phyloP scores from a whole-genome alignment of 1,284 basidiomycete species.

The Leccinum angustisporum region DNA sequence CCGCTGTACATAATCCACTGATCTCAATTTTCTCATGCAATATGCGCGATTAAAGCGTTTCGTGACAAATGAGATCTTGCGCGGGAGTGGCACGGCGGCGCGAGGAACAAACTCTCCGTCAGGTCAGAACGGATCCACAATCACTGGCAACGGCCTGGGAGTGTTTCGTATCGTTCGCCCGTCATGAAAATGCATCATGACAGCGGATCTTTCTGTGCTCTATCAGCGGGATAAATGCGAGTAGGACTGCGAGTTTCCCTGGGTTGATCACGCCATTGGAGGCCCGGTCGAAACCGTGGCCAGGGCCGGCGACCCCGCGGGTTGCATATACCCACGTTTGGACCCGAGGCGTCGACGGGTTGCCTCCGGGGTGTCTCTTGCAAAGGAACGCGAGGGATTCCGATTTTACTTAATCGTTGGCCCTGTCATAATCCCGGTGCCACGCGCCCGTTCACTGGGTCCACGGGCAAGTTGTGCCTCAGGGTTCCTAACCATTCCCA shows the following conservation, averaged over 20 bases:
- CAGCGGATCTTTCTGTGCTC: background rate
- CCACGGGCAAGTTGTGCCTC: background rate
- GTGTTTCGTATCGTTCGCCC: background rate
- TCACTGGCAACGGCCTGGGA: slow-evolving; percentile 1
- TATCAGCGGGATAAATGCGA: background rate
- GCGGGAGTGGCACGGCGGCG: background rate
- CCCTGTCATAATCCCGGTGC: background rate
- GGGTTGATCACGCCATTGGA: background rate
- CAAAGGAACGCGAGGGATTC: background rate
- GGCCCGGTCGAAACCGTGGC: background rate
- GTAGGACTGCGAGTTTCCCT: slow-evolving; percentile 14
- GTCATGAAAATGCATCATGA: background rate
- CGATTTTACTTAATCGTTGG: background rate
- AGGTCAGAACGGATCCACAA: background rate
- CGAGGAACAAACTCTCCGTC: background rate
- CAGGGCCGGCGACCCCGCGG: background rate
- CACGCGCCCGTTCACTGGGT: background rate
- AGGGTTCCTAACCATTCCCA: background rate
- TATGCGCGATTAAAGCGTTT: slow-evolving; percentile 6
- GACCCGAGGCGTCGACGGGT: background rate
- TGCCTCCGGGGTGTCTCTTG: background rate
- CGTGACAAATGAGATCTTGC: slow-evolving; percentile 1
- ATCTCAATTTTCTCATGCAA: background rate
- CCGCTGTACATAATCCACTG: background rate
- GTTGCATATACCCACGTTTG: background rate